phyloP scores from a whole-genome alignment of 1,284 basidiomycete species.

The Sanghuangporus baumii region DNA sequence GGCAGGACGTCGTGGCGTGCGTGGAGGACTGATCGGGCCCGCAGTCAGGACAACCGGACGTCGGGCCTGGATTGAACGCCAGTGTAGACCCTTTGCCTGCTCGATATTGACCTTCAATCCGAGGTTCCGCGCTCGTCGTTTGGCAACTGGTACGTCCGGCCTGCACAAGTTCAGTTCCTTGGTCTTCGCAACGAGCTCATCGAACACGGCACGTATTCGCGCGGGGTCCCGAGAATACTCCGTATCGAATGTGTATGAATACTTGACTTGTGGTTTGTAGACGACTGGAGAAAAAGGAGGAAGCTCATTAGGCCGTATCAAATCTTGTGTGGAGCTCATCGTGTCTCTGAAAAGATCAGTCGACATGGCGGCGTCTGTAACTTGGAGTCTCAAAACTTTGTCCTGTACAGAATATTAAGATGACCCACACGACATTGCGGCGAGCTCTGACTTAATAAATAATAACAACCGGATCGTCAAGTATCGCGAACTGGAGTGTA shows the following conservation, averaged over 20 bases:
- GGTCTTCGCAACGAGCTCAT: conserved; percentile 31
- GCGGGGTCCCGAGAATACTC: conserved; percentile 21
- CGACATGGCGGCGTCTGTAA: not conserved
- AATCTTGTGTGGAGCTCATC: conserved; percentile 5
- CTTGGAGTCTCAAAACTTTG: not conserved
- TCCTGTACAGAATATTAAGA: not conserved
- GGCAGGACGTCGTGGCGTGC: conserved; percentile 16
- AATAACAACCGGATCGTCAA: not conserved
- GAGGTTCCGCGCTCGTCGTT: conserved; percentile 35
- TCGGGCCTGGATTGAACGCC: conserved; percentile 16
- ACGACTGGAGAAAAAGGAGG: conserved; percentile 15
- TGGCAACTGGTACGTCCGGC: conserved; percentile 37
- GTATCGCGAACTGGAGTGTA: not conserved
- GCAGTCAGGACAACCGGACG: conserved; percentile 9
- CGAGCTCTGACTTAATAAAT: not conserved
- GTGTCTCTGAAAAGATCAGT: not conserved
- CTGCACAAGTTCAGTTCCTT: conserved; percentile 28
- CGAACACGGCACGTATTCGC: conserved; percentile 24
- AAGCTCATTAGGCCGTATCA: conserved; percentile 2
- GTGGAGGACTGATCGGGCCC: conserved; percentile 6
- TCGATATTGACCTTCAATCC: conserved; percentile 38
- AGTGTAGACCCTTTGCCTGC: conserved; percentile 28
- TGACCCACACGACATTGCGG: not conserved
- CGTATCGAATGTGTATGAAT: conserved; percentile 19
- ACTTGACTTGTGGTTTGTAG: conserved; percentile 1